phyloP scores from a whole-genome alignment of 2,329 filamentous ascomycete genomes.

The Penicillium sp. region DNA sequence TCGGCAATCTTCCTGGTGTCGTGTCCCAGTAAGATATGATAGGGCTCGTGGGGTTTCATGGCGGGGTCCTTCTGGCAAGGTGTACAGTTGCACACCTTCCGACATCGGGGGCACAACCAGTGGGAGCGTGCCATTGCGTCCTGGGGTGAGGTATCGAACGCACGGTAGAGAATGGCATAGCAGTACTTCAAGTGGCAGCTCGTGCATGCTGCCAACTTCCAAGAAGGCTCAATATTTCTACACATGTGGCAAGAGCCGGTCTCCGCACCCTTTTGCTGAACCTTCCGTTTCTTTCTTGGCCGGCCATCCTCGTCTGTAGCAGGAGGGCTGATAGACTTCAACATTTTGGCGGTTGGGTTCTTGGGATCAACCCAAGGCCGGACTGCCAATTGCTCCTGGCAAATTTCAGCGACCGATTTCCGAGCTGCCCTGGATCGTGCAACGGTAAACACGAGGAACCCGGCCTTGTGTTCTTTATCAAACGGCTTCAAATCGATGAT shows the following conservation, averaged over 20 bases:
- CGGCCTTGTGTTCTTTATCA: slow-evolving; percentile 53
- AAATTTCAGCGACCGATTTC: slow-evolving; percentile 88
- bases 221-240: slow-evolving; percentile 73
- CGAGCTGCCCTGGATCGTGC: slow-evolving; percentile 64
- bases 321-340: slow-evolving; percentile 18
- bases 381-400: slow-evolving; percentile 78
- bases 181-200: slow-evolving; percentile 79
- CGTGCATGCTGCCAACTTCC: slow-evolving; percentile 81
- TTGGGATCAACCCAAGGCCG: slow-evolving; percentile 81
- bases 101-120: slow-evolving; percentile 89
- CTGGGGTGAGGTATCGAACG: slow-evolving; percentile 87
- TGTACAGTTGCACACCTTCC: slow-evolving; percentile 82
- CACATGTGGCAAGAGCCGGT: slow-evolving; percentile 76
- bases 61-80: slow-evolving; percentile 68
- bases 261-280: slow-evolving; percentile 48
- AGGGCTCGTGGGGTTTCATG: slow-evolving; percentile 80
- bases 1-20: slow-evolving; percentile 90
- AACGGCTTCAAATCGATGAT: slow-evolving; percentile 73
- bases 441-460: slow-evolving; percentile 61
- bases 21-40: slow-evolving; percentile 83
- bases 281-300: slow-evolving; percentile 65
- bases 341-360: slow-evolving; percentile 2
- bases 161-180: slow-evolving; percentile 88
- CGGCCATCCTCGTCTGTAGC: slow-evolving; percentile 53
- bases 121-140: slow-evolving; percentile 74